These are phyloP conservation scores for Thermothielavioides terrestris DNA, from an alignment of 495 filamentous ascomycete species.

Conservation along the genomic window DNA sequence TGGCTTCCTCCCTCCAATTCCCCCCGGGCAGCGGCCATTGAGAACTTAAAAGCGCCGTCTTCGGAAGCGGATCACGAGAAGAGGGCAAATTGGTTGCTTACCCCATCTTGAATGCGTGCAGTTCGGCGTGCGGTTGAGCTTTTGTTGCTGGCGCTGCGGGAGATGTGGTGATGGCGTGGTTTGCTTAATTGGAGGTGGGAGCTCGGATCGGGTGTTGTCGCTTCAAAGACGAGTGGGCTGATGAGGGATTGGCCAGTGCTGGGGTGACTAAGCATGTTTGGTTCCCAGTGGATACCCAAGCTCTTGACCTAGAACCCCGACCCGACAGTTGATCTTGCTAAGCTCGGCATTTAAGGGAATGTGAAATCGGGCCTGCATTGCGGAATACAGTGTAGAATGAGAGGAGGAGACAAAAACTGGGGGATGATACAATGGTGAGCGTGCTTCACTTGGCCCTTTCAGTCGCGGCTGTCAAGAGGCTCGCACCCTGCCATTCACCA, in stretches of 20 bases:
- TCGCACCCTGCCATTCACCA: no score
- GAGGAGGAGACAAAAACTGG: no score
- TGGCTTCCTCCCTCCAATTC: background rate
- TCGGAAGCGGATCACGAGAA: background rate
- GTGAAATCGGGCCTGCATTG: no score
- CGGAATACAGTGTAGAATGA: no score
- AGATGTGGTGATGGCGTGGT: conserved; percentile 2
- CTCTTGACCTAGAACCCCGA: conserved; percentile 1
- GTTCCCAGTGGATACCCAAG: background rate
- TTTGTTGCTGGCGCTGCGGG: conserved; percentile 20
- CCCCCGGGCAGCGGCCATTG: background rate
- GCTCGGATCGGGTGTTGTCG: conserved; percentile 11
- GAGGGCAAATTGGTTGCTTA: conserved; percentile 7
- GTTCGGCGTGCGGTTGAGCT: conserved; percentile 5
- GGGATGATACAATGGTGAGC: no score
- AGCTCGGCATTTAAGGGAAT: no score
- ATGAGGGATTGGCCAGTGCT: conserved; percentile 6
- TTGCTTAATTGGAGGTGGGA: background rate
- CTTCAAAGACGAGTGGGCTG: conserved; percentile 12
- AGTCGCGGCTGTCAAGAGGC: no score
- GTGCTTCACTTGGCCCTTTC: no score
- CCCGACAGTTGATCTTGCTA: no score
- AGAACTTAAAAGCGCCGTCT: background rate
- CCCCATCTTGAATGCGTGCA: conserved; percentile 17
- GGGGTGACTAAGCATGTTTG: conserved; percentile 6